Percentiles rank a stretch among this genome's conserved stretches.
Evolutionary conservation across 805 yeast species (phyloP).

Genomic region (Teunomyces panamensis): DNA sequence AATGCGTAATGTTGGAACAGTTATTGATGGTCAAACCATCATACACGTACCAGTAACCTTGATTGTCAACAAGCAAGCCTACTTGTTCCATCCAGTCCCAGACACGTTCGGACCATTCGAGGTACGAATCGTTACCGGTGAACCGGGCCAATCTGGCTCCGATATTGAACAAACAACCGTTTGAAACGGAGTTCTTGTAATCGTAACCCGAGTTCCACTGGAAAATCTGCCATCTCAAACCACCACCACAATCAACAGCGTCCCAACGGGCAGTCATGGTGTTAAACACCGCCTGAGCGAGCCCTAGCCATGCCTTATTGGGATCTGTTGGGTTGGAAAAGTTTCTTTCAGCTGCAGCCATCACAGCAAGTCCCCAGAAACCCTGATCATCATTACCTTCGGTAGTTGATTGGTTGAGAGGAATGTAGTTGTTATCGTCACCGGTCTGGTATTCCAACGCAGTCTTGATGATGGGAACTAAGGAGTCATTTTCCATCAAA

Average conservation of each 20-base stretch:
- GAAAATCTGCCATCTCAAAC: slow-evolving; percentile 49
- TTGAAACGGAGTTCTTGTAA: slow-evolving; percentile 44
- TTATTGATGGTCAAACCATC: slow-evolving; percentile 71
- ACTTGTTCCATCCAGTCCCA: slow-evolving; percentile 42
- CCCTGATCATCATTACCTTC: slow-evolving; percentile 99
- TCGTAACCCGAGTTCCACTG: slow-evolving; percentile 47
- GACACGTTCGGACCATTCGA: slow-evolving; percentile 40
- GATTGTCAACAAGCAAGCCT: slow-evolving; percentile 44
- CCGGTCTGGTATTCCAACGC: slow-evolving; percentile 70
- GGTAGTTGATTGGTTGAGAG: slow-evolving; percentile 81
- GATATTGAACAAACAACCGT: slow-evolving; percentile 43
- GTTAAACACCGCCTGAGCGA: slow-evolving; percentile 43
- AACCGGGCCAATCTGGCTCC: slow-evolving; percentile 44
- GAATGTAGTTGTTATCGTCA: slow-evolving; percentile 73
- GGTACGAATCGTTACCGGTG: slow-evolving; percentile 38
- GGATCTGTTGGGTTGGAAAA: slow-evolving; percentile 54
- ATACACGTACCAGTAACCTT: slow-evolving; percentile 51
- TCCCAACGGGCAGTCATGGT: slow-evolving; percentile 48
- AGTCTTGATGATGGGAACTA: slow-evolving; percentile 52
- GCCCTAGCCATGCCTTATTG: slow-evolving; percentile 36
- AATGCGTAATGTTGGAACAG: slow-evolving; percentile 57
- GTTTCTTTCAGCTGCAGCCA: slow-evolving; percentile 89
- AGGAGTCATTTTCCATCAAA: slow-evolving; percentile 68
- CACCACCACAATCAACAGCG: slow-evolving; percentile 34
- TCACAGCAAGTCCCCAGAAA: slow-evolving; percentile 92